Evolutionary conservation across 768 basidiomycete species (phyloP), one percentile per base, ranked within the genome.

Genomic region (Chalciporus sphaerocephalus): DNA sequence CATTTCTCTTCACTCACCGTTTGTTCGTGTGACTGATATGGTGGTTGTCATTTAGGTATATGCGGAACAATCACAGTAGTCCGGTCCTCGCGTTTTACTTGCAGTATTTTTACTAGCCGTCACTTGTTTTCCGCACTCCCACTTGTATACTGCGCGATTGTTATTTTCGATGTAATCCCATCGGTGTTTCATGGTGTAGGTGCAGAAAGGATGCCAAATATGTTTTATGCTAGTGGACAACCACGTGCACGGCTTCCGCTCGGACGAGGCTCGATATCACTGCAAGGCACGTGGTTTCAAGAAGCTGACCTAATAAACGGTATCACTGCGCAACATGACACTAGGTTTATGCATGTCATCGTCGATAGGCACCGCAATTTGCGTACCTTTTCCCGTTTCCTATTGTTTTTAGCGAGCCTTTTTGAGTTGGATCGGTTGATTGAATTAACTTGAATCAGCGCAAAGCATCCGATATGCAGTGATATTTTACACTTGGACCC

Each of bases 31-130:
- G 15, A 16, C 37, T 50, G 38, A 52, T 38, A 15, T 30, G 36
- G 22, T 6, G n/a, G 5, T 42, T 37, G 13, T 32, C 15, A 32
- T 32, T 6, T 30, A 78, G 79, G 67, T 88, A 30, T 88, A 88
- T 55, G 83, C 86, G 17, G 86, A 89, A 61, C 85, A 87, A 55
- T 68, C 80, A 6, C 72, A 78, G 58, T 82, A 68, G 52, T 46
- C 38, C 30, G 5, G 13, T 32, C 30, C 30, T 30, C 28, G 28
- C 28, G 28, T n/a, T 6, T 3, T 11, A 25, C 24, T 25, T 7
- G 11, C 28, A n/a, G 15, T 32, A 8, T 32, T 32, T 32, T 3
- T 3, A 5, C 13, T 5, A 3, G 2, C 25, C 39, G 38, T 27
- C 11, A 7, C 27, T 25, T 18, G 23, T 40, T 12, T 22, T 40